Percentiles rank a stretch among this genome's conserved stretches.
phyloP scores from a whole-genome alignment of 2,329 filamentous ascomycete species.

The Cordyceps tenuipes region DNA sequence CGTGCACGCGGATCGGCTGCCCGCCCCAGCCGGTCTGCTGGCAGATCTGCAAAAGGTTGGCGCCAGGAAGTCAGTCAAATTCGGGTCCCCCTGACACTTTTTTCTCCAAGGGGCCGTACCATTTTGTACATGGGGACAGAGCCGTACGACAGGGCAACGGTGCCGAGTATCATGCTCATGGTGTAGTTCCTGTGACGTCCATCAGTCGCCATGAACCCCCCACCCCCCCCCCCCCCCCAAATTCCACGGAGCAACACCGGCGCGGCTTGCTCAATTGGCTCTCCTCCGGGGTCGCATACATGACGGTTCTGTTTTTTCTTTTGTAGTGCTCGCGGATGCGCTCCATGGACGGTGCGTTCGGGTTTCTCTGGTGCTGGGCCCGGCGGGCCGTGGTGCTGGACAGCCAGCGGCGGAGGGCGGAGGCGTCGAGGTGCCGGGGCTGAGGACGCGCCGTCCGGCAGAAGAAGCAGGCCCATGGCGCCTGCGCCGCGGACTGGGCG shows the following conservation, averaged over 20 bases:
- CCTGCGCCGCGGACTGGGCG: constrained; percentile 23
- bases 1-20: constrained; percentile 77
- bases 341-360: constrained; percentile 43
- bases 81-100: too few relatives aligned
- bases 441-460: constrained; percentile 27
- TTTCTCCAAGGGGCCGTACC: too few relatives aligned
- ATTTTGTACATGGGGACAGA: constrained; percentile 85
- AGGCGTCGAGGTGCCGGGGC: constrained; percentile 17
- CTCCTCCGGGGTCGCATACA: constrained; percentile 20
- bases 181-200: constrained; percentile 57
- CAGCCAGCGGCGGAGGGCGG: constrained; percentile 22
- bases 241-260: neutral
- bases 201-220: neutral
- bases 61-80: too few relatives aligned
- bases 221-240: neutral
- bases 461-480: constrained; percentile 30
- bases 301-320: constrained; percentile 56
- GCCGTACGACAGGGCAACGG: constrained; percentile 72
- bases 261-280: neutral
- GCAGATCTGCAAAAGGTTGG: constrained; percentile 57
- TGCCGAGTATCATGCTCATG: constrained; percentile 68
- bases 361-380: constrained; percentile 18
- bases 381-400: constrained; percentile 22
- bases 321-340: constrained; percentile 56
- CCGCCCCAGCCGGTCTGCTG: constrained; percentile 86